Evolutionary conservation across 805 yeast species (phyloP).

Genomic region (Wickerhamomyces alni): DNA sequence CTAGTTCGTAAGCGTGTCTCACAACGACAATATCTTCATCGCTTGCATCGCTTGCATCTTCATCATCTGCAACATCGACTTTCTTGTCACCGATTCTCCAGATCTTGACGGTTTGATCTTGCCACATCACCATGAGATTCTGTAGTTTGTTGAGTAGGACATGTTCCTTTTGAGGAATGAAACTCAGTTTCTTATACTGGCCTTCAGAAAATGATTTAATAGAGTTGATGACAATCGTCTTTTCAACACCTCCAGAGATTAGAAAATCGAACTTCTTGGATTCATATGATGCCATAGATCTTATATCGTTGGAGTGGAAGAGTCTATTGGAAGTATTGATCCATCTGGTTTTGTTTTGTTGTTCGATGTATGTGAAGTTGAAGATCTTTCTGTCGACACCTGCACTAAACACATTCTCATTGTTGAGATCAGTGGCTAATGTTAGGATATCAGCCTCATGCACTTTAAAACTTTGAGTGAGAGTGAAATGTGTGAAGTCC

Average conservation of each 20-base stretch:
- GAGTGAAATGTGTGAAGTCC: conserved; percentile 74
- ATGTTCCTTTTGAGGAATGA: conserved; percentile 51
- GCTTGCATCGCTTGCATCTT: conserved; percentile 9
- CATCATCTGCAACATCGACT: conserved; percentile 3
- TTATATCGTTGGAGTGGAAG: conserved; percentile 79
- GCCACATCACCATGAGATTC: conserved; percentile 67
- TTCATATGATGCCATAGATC: conserved; percentile 68
- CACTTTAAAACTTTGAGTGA: conserved; percentile 72
- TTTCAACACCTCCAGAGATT: conserved; percentile 81
- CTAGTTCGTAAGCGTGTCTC: conserved; percentile 44
- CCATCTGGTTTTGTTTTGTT: conserved; percentile 61
- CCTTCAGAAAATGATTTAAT: conserved; percentile 63
- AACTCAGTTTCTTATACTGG: conserved; percentile 62
- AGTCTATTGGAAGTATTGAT: conserved; percentile 68
- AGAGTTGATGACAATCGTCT: conserved; percentile 57
- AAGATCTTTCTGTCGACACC: conserved; percentile 93
- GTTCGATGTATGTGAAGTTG: conserved; percentile 38
- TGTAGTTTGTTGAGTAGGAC: conserved; percentile 40
- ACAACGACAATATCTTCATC: conserved; percentile 14
- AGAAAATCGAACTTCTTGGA: conserved; percentile 62
- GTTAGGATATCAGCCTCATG: conserved; percentile 92
- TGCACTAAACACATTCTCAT: conserved; percentile 70
- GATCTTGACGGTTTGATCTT: conserved; percentile 71
- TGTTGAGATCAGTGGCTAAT: conserved; percentile 52
- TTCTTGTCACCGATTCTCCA: conserved; percentile 53